Percentiles rank a stretch among this genome's conserved stretches.
Conservation (phyloP, 805 yeast genomes). For the Wickerhamomyces hampshirensis region DNA sequence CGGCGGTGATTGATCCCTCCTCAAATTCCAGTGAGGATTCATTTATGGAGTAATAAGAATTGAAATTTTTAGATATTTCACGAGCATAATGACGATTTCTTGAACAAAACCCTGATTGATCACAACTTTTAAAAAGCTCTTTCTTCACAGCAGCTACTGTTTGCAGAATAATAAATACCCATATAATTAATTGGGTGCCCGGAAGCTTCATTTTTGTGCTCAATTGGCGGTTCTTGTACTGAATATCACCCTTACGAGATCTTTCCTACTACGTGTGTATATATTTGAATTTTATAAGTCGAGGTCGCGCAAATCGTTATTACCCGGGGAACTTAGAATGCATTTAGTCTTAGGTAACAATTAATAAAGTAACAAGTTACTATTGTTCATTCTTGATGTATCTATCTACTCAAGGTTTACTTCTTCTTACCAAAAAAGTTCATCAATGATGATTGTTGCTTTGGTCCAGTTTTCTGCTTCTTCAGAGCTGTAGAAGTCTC, state of each 20-base stretch:
- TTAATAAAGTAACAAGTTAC: not conserved
- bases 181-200: not conserved
- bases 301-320: too few relatives aligned
- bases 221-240: not conserved
- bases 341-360: too few relatives aligned
- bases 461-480: slow-evolving; percentile 22
- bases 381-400: not conserved
- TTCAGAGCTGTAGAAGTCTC: slow-evolving; percentile 7
- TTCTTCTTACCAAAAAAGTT: slow-evolving; percentile 41
- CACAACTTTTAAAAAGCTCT: slow-evolving; percentile 71
- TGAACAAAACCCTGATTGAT: slow-evolving; percentile 76
- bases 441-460: slow-evolving; percentile 41
- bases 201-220: slow-evolving; percentile 1
- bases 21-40: slow-evolving; percentile 27
- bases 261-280: too few relatives aligned
- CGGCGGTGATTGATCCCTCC: slow-evolving; percentile 38
- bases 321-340: too few relatives aligned
- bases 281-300: too few relatives aligned
- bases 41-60: slow-evolving; percentile 39
- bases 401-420: not conserved
- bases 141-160: slow-evolving; percentile 45
- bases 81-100: slow-evolving; percentile 69
- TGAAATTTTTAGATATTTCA: slow-evolving; percentile 21
- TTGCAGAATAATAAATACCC: not conserved
- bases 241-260: too few relatives aligned